Conservation (phyloP, 768 basidiomycete genomes). For the Vararia minispora region DNA sequence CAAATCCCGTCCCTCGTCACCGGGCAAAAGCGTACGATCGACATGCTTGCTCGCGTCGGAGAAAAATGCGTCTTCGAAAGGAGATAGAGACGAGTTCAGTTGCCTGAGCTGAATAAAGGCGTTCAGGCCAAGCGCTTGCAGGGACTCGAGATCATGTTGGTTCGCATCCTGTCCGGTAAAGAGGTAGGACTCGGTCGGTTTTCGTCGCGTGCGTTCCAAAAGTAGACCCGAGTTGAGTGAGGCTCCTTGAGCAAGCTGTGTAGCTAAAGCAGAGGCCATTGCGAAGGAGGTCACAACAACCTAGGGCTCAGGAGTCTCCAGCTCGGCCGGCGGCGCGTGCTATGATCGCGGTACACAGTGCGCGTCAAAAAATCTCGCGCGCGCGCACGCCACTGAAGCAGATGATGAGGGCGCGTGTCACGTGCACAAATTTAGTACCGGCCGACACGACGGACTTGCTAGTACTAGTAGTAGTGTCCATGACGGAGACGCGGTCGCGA, state of each 20-base stretch:
- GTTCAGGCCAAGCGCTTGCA: constrained; percentile 71
- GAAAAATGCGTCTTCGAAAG: constrained; percentile 66
- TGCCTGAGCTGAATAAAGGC: constrained; percentile 63
- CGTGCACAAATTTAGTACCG: too few relatives aligned
- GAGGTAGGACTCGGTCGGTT: constrained; percentile 70
- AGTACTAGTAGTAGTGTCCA: too few relatives aligned
- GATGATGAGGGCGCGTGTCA: too few relatives aligned
- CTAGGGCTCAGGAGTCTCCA: too few relatives aligned
- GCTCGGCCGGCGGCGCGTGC: too few relatives aligned
- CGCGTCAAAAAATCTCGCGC: too few relatives aligned
- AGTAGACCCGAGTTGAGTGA: constrained; percentile 74
- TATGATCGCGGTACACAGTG: too few relatives aligned
- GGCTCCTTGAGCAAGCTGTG: constrained; percentile 66
- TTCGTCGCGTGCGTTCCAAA: constrained; percentile 51
- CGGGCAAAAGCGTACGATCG: constrained; percentile 69
- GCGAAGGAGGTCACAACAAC: too few relatives aligned
- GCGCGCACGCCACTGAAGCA: too few relatives aligned
- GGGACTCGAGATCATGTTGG: constrained; percentile 77
- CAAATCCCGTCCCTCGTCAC: constrained; percentile 52
- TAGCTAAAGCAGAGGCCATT: constrained; percentile 66
- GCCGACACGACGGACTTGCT: too few relatives aligned
- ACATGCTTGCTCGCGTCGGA: constrained; percentile 62
- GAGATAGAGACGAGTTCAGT: constrained; percentile 44
- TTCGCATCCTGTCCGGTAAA: constrained; percentile 77
- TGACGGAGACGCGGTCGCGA: too few relatives aligned